Conservation (phyloP, 2,329 filamentous ascomycete species). For the Colletotrichum zoysiae region DNA sequence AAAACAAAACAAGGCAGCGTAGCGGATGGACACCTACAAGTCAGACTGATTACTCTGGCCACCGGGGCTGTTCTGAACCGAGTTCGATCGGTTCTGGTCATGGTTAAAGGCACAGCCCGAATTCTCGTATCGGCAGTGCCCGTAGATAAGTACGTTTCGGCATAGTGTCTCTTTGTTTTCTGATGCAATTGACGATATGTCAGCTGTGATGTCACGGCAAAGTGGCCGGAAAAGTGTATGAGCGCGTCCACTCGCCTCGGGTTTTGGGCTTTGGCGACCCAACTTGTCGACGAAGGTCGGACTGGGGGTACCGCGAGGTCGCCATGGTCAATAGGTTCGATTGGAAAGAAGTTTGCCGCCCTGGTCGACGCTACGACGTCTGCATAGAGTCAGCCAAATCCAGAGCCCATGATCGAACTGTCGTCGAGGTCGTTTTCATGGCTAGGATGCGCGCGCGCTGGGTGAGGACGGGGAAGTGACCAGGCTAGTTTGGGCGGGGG, state of each 20-base stretch:
- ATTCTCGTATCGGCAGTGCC: conserved; percentile 92
- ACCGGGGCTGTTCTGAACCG: conserved; percentile 40
- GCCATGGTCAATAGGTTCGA: conserved; percentile 56
- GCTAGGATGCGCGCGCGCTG: conserved; percentile 36
- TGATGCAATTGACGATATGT: conserved; percentile 49
- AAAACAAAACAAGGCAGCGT: not conserved
- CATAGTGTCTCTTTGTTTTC: conserved; percentile 92
- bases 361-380: conserved; percentile 59
- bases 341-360: conserved; percentile 48
- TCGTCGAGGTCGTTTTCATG: conserved; percentile 26
- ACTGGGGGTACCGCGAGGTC: conserved; percentile 59
- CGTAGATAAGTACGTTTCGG: conserved; percentile 93
- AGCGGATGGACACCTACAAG: conserved; percentile 55
- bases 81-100: conserved; percentile 73
- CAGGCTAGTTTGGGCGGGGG: conserved; percentile 29
- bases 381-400: conserved; percentile 45
- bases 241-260: conserved; percentile 58
- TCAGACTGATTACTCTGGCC: conserved; percentile 57
- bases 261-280: conserved; percentile 69
- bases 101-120: conserved; percentile 93
- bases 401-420: conserved; percentile 32
- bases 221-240: conserved; percentile 35
- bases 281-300: conserved; percentile 65
- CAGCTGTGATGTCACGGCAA: conserved; percentile 33
- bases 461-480: conserved; percentile 23